A percentile compares a stretch with the other conserved stretches of the same genome.
phyloP scores from a whole-genome alignment of 129 eudicot genomes.

The Escallonia rubra region DNA sequence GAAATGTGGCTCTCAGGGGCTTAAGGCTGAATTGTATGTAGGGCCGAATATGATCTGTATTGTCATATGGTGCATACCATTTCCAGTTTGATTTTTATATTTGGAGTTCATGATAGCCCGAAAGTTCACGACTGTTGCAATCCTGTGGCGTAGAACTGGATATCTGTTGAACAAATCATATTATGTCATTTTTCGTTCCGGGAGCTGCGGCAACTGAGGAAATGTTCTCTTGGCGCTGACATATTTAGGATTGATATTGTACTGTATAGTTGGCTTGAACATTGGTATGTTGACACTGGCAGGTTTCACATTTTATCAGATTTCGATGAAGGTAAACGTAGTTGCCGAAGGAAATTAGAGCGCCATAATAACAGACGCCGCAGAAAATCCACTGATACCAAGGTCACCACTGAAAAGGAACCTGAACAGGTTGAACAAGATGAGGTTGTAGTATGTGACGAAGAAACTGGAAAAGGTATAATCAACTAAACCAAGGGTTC shows the following conservation, averaged over 20 bases:
- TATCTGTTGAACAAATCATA: background rate
- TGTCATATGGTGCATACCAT: too few species aligned
- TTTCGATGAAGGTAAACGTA: slow-evolving; percentile 97
- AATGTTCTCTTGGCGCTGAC: background rate
- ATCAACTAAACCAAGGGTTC: background rate
- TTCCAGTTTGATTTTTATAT: too few species aligned
- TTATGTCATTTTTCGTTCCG: too few species aligned
- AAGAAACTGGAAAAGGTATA: slow-evolving; percentile 69
- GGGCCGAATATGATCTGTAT: too few species aligned
- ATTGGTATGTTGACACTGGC: slow-evolving; percentile 14
- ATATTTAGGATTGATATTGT: background rate
- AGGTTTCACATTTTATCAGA: slow-evolving; percentile 94
- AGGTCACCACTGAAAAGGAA: slow-evolving; percentile 42
- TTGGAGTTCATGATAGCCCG: too few species aligned
- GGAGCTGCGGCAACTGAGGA: background rate
- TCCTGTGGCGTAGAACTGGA: background rate
- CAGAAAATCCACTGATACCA: slow-evolving; percentile 60
- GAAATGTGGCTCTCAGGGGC: too few species aligned
- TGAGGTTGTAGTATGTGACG: slow-evolving; percentile 55
- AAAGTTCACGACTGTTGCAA: background rate
- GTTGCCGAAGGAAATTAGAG: slow-evolving; percentile 93
- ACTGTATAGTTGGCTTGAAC: too few species aligned
- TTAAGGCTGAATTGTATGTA: too few species aligned
- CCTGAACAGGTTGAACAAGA: slow-evolving; percentile 21
- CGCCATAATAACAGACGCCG: slow-evolving; percentile 86